Percentiles rank a stretch among this genome's conserved stretches.
Evolutionary conservation across 2,329 filamentous ascomycete species (phyloP).

Genomic region (Trichoderma harzianum): DNA sequence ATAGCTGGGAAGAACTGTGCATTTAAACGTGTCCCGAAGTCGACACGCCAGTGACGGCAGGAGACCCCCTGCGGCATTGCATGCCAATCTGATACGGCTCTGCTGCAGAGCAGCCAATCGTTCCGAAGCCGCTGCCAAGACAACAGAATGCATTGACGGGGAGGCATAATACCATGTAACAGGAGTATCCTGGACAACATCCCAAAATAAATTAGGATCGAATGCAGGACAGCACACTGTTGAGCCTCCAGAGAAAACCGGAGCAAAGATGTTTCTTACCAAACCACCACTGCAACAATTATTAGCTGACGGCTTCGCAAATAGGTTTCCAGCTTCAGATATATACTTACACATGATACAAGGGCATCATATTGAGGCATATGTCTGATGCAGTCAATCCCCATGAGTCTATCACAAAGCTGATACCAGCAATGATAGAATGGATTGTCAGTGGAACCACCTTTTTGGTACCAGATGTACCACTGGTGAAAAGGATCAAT

Average conservation of each 20-base stretch:
- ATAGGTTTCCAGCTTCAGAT: conserved; percentile 7
- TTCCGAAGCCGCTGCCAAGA: conserved; percentile 44
- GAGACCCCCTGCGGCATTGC: conserved; percentile 53
- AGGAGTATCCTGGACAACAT: conserved; percentile 44
- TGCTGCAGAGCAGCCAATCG: conserved; percentile 40
- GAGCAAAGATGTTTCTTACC: conserved; percentile 53
- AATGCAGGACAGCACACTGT: conserved; percentile 53
- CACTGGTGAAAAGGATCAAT: conserved; percentile 55
- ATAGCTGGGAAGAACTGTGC: conserved; percentile 53
- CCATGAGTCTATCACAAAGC: conserved; percentile 53
- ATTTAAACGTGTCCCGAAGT: conserved; percentile 49
- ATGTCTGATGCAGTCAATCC: conserved; percentile 44
- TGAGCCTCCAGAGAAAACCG: conserved; percentile 51
- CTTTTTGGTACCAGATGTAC: conserved; percentile 58
- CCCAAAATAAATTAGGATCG: conserved; percentile 55
- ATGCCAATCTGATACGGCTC: conserved; percentile 49
- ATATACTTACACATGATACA: conserved; percentile 51
- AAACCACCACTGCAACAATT: conserved; percentile 44
- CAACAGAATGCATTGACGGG: conserved; percentile 54
- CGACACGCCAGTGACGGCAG: conserved; percentile 48
- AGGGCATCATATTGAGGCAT: conserved; percentile 58
- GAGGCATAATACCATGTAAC: conserved; percentile 59
- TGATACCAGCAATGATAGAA: conserved; percentile 48
- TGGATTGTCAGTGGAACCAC: conserved; percentile 52
- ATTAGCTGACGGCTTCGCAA: not conserved